Conservation (phyloP, 352 stramenopile genomes). For the Phytopythium ostracodes region DNA sequence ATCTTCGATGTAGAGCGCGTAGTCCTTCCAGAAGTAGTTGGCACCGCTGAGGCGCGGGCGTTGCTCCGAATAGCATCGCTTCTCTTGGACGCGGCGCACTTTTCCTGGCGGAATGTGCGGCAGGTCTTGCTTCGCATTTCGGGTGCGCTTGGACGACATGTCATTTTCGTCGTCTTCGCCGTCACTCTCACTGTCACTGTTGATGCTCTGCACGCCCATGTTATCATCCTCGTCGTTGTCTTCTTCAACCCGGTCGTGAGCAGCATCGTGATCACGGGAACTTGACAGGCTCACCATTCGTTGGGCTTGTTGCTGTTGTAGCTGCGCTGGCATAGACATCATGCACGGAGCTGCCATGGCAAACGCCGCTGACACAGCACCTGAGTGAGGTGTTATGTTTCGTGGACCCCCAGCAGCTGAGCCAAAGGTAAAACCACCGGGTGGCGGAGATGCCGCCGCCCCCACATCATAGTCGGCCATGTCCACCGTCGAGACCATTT, state of each 20-base stretch:
- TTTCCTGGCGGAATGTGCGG: slow-evolving; percentile 39
- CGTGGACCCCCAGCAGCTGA: too few relatives aligned
- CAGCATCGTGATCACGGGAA: neutral
- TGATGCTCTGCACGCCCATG: slow-evolving; percentile 9
- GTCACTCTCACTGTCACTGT: slow-evolving; percentile 1
- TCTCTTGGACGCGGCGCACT: slow-evolving; percentile 41
- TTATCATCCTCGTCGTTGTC: slow-evolving; percentile 1
- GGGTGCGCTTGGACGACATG: neutral
- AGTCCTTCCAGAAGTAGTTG: slow-evolving; percentile 65
- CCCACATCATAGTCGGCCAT: too few relatives aligned
- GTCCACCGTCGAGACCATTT: neutral
- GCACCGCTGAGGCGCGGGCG: slow-evolving; percentile 26
- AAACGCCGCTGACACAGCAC: too few relatives aligned
- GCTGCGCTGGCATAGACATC: too few relatives aligned
- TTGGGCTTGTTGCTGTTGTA: too few relatives aligned
- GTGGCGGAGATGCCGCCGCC: too few relatives aligned
- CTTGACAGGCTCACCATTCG: neutral
- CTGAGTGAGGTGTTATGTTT: too few relatives aligned
- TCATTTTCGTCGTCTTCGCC: slow-evolving; percentile 11
- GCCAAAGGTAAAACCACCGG: too few relatives aligned
- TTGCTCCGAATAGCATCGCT: slow-evolving; percentile 24
- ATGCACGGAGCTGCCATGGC: too few relatives aligned
- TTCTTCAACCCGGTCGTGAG: neutral
- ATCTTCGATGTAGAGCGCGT: slow-evolving; percentile 31
- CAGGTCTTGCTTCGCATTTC: neutral